phyloP scores from a whole-genome alignment of 805 yeast genomes.

The Spathaspora girioi region DNA sequence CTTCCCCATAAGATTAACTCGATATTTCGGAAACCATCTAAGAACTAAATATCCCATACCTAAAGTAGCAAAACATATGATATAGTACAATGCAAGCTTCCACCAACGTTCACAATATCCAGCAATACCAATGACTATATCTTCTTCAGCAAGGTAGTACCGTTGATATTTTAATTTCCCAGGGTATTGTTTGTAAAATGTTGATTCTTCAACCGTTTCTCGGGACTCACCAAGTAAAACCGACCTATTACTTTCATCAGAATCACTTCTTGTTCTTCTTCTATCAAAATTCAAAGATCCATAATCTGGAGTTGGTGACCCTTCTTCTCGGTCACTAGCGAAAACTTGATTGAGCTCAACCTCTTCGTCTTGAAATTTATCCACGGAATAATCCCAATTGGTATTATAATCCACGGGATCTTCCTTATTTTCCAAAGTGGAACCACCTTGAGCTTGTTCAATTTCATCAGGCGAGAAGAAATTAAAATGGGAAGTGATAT shows the following conservation, averaged over 20 bases:
- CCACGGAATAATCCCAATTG: constrained; percentile 66
- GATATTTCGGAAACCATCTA: constrained; percentile 83
- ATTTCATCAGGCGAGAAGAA: constrained; percentile 84
- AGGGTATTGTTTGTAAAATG: constrained; percentile 15
- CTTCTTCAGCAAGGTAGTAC: constrained; percentile 93
- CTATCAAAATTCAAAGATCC: constrained; percentile 27
- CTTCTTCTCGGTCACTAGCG: background rate
- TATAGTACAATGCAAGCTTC: constrained; percentile 46
- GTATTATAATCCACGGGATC: constrained; percentile 68
- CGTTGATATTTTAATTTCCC: constrained; percentile 61
- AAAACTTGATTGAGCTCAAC: constrained; percentile 3
- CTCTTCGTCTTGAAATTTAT: constrained; percentile 28
- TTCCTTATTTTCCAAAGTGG: constrained; percentile 60
- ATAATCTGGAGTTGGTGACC: constrained; percentile 15
- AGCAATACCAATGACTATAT: constrained; percentile 89
- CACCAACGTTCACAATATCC: constrained; percentile 63
- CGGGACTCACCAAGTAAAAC: constrained; percentile 13
- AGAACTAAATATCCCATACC: constrained; percentile 73
- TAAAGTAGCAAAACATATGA: constrained; percentile 52
- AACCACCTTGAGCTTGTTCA: constrained; percentile 83
- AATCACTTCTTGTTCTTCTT: constrained; percentile 14
- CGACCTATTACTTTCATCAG: constrained; percentile 12
- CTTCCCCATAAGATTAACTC: constrained; percentile 64
- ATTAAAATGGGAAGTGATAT: constrained; percentile 50
- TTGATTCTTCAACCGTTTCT: constrained; percentile 17